Evolutionary conservation across 108 stramenopile genomes (phyloP), one percentile per base, ranked within the genome.

Genomic region (Craspedostauros australis): DNA sequence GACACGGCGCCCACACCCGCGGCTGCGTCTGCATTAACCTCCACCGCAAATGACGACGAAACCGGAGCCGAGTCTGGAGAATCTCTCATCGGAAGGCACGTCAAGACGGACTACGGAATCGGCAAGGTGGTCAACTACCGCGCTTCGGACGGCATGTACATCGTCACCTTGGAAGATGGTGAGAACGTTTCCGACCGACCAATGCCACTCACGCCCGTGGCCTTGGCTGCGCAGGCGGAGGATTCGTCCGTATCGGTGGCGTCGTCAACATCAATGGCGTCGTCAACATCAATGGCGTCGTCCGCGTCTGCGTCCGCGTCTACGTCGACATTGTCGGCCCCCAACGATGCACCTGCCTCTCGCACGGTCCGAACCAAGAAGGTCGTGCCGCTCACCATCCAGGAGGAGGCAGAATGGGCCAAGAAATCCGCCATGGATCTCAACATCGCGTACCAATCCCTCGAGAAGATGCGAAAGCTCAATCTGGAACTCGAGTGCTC

Each of bases 401-500:
- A 43, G 30, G 60, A 69, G 20, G 32, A 47, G 33, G 51, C 57
- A n/a, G 37, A 43, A 21, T 12, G 34, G 11, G 12, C 34, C 34
- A 36, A 36, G 11, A 12, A 12, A 11, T n/a, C n/a, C n/a, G 34
- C 34, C 34, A 36, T 36, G 34, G 53, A 57, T 23, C 56, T 78
- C 5, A 80, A 77, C 39, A 62, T 72, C 3, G 83, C 83, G 11
- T 72, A 76, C 28, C 69, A 81, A 49, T 58, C 80, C 1, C 46
- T 76, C 4, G 84, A 86, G 40, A 50, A 70, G 31, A 78, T 86
- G 84, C 59, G 84, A 24, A 64, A 61, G 7, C 57, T 64, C 37
- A 86, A 86, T 45, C 46, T 86, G 7, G 75, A 79, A 42, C 51
- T 86, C 14, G 64, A 77, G 45, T 86, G 72, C 42, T 29, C 36